Evolutionary conservation across 2,329 filamentous ascomycete genomes (phyloP), one percentile per base, ranked within the genome.

Genomic region (Penicillium decumbens): DNA sequence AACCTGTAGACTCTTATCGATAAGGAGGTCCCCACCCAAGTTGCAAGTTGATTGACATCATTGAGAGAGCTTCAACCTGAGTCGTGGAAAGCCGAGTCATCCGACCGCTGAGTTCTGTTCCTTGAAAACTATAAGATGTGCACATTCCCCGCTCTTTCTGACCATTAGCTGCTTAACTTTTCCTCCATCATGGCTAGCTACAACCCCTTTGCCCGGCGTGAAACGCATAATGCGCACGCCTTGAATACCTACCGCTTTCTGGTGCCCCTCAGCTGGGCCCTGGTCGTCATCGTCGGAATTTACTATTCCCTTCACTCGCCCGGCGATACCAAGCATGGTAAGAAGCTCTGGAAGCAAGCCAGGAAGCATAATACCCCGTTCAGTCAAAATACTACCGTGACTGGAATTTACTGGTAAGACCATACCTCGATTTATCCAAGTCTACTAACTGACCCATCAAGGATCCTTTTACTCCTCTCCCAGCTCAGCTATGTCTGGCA

Each of bases 311-410:
- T 85, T 68, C 72, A 83, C 58, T 70, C 73, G 12, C 87, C 88
- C 1, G 72, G 79, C 45, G 84, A 89, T 71, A 82, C 82, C 58
- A 68, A 75, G 57, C 72, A 78, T 54, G 77, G 80, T 52, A 77
- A 79, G 55, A 84, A 80, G 51, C 88, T 95, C 66, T 92, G 85
- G 84, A 81, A 81, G 48, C 84, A 89, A 71, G 90, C 90, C 66
- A 72, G 77, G 49, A 73, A 75, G 45, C 80, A 82, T 58, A 76
- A 73, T 30, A 91, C 87, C 6, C 85, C 86, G 7, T 95, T 95
- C 69, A 83, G 84, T 41, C 78, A 90, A 72, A 90, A 87, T 72
- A 76, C 79, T 28, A 67, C 78, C 53, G 74, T 83, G 43, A 77
- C 76, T 1, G 74, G 80, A 53, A 81, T 95, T 57, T 95, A 92